These are phyloP conservation scores for Cercophora sp. DNA, from an alignment of 495 filamentous ascomycete species.

Conservation along the genomic window DNA sequence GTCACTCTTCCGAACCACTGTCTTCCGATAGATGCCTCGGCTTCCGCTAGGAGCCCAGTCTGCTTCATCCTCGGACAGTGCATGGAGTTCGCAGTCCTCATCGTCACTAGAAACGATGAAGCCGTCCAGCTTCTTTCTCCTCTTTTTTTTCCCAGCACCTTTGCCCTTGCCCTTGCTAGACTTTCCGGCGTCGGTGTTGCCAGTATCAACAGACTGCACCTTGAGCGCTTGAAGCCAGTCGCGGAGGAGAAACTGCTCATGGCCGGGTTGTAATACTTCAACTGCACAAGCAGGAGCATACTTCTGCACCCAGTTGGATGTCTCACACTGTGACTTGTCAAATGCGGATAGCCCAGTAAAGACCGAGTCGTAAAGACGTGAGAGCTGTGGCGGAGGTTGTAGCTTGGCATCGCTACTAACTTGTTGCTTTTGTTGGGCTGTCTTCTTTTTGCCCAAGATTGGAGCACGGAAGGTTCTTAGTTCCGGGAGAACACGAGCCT, in stretches of 20 bases:
- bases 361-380: constrained; percentile 57
- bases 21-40: constrained; percentile 47
- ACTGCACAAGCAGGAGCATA: constrained; percentile 69
- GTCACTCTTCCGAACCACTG: constrained; percentile 60
- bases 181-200: constrained; percentile 46
- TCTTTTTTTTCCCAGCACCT: constrained; percentile 59
- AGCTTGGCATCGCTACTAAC: constrained; percentile 5
- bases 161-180: constrained; percentile 35
- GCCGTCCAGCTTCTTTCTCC: constrained; percentile 70
- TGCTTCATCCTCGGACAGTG: constrained; percentile 62
- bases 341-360: constrained; percentile 65
- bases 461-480: constrained; percentile 20
- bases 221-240: constrained; percentile 81
- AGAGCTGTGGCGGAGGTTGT: constrained; percentile 53
- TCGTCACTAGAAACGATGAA: constrained; percentile 87
- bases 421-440: constrained; percentile 9
- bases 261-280: constrained; percentile 73
- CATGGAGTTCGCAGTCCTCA: constrained; percentile 70
- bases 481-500: constrained; percentile 35
- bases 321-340: constrained; percentile 73
- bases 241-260: constrained; percentile 64
- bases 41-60: constrained; percentile 43
- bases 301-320: constrained; percentile 73
- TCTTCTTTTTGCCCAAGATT: constrained; percentile 14
- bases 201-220: constrained; percentile 68